These are phyloP conservation scores for Vitellaria paradoxa DNA, from an alignment of 179 eudicot species.

Conservation along the genomic window DNA sequence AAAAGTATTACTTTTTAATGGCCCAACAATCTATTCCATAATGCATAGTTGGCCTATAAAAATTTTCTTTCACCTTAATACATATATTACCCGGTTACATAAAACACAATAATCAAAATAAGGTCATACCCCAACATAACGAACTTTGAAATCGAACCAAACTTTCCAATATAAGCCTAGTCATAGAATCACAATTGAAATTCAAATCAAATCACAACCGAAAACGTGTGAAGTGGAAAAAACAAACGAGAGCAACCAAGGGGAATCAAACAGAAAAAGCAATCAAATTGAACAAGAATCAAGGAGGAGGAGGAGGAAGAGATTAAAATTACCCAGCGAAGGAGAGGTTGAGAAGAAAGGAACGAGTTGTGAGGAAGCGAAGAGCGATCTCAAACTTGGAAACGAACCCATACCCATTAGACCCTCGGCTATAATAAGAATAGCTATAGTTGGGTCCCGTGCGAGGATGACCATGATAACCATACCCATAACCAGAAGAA, in stretches of 20 bases:
- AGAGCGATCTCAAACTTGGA: constrained; percentile 38
- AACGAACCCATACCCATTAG: constrained; percentile 24
- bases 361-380: constrained; percentile 45
- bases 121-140: neutral
- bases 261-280: neutral
- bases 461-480: constrained; percentile 3
- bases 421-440: neutral
- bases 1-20: too few species aligned
- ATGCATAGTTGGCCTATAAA: too few species aligned
- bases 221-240: neutral
- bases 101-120: neutral
- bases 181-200: neutral
- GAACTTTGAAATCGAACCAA: neutral
- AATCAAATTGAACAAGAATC: neutral
- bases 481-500: constrained; percentile 15
- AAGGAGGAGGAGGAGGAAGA: neutral
- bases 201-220: neutral
- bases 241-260: neutral
- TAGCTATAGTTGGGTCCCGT: neutral
- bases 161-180: neutral
- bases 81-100: too few species aligned
- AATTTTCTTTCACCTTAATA: too few species aligned
- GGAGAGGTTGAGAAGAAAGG: constrained; percentile 53
- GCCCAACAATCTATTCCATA: too few species aligned
- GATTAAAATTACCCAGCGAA: constrained; percentile 50